Percentiles rank a stretch among this genome's conserved stretches.
Evolutionary conservation across 2,329 filamentous ascomycete genomes (phyloP).

Genomic region (Calonectria crousiana): DNA sequence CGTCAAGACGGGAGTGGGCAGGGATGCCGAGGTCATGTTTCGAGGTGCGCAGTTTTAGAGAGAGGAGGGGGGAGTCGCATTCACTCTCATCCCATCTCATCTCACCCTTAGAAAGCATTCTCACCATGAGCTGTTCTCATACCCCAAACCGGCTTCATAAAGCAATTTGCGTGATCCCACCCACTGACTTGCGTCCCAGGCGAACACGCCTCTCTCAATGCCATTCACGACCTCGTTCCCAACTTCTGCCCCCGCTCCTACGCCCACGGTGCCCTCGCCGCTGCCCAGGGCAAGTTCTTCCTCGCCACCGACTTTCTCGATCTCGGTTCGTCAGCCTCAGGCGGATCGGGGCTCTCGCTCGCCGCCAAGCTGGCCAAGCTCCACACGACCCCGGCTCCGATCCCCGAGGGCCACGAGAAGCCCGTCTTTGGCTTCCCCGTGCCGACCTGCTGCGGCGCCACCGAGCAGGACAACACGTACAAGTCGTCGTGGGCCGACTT

Average conservation of each 20-base stretch:
- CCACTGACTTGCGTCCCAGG: constrained; percentile 58
- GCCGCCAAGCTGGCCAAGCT: constrained; percentile 83
- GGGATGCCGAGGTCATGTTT: constrained; percentile 76
- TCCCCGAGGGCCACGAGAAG: constrained; percentile 66
- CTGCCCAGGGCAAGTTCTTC: constrained; percentile 64
- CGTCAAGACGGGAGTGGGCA: constrained; percentile 76
- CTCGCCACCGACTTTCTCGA: constrained; percentile 86
- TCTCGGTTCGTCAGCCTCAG: constrained; percentile 59
- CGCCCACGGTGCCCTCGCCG: constrained; percentile 74
- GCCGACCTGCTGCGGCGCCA: constrained; percentile 88
- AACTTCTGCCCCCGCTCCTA: constrained; percentile 81
- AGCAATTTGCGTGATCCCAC: neutral
- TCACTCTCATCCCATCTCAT: constrained; percentile 3
- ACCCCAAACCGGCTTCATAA: neutral
- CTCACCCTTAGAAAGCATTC: neutral
- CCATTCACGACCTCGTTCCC: constrained; percentile 79
- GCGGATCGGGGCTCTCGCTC: constrained; percentile 67
- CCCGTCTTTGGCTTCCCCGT: constrained; percentile 87
- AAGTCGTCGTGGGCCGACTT: constrained; percentile 85
- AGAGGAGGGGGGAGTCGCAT: neutral
- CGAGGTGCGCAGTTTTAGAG: constrained; percentile 58
- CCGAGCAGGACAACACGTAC: constrained; percentile 83
- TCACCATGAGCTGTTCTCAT: neutral
- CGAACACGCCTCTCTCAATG: constrained; percentile 86
- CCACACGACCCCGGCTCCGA: constrained; percentile 80